These are phyloP conservation scores for Colletotrichum sp. DNA, from an alignment of 2,329 filamentous ascomycete species.

Conservation along the genomic window DNA sequence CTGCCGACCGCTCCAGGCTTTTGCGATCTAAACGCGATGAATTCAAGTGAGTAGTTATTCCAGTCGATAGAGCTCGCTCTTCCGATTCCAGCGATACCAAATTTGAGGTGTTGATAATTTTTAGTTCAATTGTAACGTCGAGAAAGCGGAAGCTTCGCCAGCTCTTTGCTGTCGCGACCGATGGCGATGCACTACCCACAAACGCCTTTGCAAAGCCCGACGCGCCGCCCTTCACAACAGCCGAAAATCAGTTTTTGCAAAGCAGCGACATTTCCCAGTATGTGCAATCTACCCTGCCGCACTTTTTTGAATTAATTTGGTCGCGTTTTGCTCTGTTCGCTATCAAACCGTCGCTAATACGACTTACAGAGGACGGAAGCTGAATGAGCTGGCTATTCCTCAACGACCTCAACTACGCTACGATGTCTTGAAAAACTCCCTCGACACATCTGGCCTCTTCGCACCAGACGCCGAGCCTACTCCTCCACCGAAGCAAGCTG, in stretches of 20 bases:
- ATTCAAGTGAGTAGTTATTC: conserved; percentile 56
- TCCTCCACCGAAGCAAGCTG: neutral
- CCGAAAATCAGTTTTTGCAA: conserved; percentile 61
- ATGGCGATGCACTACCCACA: conserved; percentile 65
- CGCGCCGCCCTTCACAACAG: conserved; percentile 55
- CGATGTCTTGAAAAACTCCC: conserved; percentile 43
- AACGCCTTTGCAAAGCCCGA: conserved; percentile 61
- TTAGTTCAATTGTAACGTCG: conserved; percentile 76
- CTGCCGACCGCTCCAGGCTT: conserved; percentile 68
- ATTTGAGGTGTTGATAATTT: conserved; percentile 47
- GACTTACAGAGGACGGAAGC: conserved; percentile 44
- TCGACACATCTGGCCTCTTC: conserved; percentile 31
- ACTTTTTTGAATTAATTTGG: conserved; percentile 4
- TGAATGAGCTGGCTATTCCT: conserved; percentile 60
- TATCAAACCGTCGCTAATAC: conserved; percentile 3
- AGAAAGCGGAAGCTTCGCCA: conserved; percentile 91
- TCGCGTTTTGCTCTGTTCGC: conserved; percentile 23
- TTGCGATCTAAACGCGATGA: conserved; percentile 68
- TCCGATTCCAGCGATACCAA: conserved; percentile 51
- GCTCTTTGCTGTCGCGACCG: conserved; percentile 80
- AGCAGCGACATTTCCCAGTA: conserved; percentile 65
- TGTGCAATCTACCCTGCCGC: conserved; percentile 32
- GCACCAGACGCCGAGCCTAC: neutral
- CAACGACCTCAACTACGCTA: conserved; percentile 48
- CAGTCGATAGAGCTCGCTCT: conserved; percentile 52